Percentiles rank a stretch among this genome's conserved stretches.
Conservation (phyloP, 345 rosid genomes). For the Boechera divaricarpa region DNA sequence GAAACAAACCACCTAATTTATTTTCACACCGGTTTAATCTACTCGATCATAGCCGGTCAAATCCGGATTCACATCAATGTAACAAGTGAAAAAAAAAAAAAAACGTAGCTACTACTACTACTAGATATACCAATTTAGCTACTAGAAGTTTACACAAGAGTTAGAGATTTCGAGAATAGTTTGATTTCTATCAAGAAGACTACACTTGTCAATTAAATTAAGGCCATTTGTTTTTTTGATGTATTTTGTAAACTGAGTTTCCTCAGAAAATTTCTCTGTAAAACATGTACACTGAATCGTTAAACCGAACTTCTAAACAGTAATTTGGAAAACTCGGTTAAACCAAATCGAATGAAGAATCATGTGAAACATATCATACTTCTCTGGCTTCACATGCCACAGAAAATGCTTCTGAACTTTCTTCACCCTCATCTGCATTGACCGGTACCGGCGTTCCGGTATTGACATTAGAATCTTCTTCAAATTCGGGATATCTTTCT, state of each 20-base stretch:
- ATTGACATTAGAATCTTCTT: conserved; percentile 80
- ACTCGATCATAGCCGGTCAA: not conserved
- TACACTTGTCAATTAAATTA: not conserved
- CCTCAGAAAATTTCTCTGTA: not conserved
- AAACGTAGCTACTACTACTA: not conserved
- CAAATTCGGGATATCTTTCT: conserved; percentile 86
- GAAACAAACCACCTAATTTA: not conserved
- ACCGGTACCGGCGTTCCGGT: conserved; percentile 53
- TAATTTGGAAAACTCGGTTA: conserved; percentile 71
- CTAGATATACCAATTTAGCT: not conserved
- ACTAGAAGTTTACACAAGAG: not conserved
- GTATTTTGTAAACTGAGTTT: not conserved
- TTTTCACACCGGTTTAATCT: not conserved
- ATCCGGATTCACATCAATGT: conserved; percentile 5
- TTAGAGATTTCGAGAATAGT: not conserved
- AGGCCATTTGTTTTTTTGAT: not conserved
- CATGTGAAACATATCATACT: conserved; percentile 92
- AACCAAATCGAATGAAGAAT: conserved; percentile 92
- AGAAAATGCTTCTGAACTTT: conserved; percentile 90
- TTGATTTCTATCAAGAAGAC: not conserved
- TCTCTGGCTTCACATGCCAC: conserved; percentile 80
- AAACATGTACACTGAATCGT: conserved; percentile 35
- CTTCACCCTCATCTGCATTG: conserved; percentile 83
- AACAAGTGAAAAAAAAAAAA: not conserved
- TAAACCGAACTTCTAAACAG: conserved; percentile 36